These are phyloP conservation scores for Saccharum spontaneum DNA, from an alignment of 176 grass and related monocot species.

Conservation along the genomic window DNA sequence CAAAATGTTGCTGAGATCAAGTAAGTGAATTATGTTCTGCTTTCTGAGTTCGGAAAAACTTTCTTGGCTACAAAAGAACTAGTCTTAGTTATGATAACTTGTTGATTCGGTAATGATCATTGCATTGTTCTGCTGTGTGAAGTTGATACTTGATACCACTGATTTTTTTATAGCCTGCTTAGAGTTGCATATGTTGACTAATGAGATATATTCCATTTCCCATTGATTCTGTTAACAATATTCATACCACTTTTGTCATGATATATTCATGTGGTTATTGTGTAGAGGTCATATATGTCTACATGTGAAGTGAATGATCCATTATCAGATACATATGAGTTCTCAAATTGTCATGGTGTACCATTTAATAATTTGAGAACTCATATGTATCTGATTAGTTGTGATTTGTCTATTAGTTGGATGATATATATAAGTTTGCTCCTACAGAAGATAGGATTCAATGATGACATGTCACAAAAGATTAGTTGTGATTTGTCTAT, in stretches of 20 bases:
- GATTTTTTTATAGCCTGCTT: slow-evolving; percentile 4
- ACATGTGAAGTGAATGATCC: not conserved
- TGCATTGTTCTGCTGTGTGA: slow-evolving; percentile 18
- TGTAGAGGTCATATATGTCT: not conserved
- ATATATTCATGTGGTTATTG: slow-evolving; percentile 3
- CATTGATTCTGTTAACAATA: slow-evolving; percentile 4
- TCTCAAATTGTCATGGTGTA: not conserved
- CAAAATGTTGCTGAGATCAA: slow-evolving; percentile 16
- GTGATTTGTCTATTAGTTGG: too few species aligned
- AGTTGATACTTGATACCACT: slow-evolving; percentile 26
- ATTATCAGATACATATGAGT: slow-evolving; percentile 10
- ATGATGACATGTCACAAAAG: not conserved
- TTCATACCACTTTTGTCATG: not conserved
- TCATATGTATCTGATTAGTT: too few species aligned
- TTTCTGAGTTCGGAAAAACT: slow-evolving; percentile 17
- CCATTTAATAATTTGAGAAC: too few species aligned
- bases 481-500: not conserved
- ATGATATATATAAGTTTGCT: too few species aligned
- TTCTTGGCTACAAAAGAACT: not conserved
- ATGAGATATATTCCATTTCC: slow-evolving; percentile 6
- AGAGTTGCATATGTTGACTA: not conserved
- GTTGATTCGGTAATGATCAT: not conserved
- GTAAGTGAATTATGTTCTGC: slow-evolving; percentile 39
- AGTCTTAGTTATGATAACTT: not conserved
- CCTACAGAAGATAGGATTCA: not conserved